A percentile compares a stretch with the other conserved stretches of the same genome.
Conservation (phyloP, 2,329 filamentous ascomycete species). For the Pseudogymnoascus sp. region DNA sequence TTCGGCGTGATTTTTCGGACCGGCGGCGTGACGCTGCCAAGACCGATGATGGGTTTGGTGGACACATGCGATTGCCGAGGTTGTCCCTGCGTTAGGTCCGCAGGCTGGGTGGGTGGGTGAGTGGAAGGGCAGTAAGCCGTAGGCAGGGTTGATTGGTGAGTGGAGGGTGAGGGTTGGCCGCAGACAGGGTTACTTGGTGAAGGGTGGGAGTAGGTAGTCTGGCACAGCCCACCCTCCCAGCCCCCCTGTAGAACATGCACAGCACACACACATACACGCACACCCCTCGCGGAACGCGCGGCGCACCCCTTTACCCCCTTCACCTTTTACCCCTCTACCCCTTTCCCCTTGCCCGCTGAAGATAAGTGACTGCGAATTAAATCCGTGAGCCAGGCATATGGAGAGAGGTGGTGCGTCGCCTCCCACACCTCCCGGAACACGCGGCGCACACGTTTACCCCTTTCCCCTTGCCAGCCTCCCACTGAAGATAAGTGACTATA, state of each 20-base stretch:
- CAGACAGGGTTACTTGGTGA: neutral
- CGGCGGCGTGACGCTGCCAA: neutral
- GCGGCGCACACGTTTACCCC: neutral
- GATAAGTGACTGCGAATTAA: neutral
- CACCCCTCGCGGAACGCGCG: neutral
- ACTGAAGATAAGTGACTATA: neutral
- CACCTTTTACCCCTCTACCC: neutral
- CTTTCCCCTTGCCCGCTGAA: neutral
- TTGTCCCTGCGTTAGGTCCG: neutral
- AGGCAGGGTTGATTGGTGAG: neutral
- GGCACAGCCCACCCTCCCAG: neutral
- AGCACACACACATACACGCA: neutral
- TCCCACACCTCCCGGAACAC: neutral
- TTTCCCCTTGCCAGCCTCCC: neutral
- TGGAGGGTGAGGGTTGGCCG: neutral
- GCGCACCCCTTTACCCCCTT: neutral
- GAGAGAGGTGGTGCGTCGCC: neutral
- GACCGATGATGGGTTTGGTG: neutral
- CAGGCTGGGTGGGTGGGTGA: neutral
- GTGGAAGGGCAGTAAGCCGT: neutral
- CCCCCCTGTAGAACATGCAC: neutral
- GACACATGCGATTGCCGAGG: neutral
- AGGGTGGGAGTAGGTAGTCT: neutral
- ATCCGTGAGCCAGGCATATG: neutral
- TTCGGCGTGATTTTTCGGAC: too few relatives aligned